These are phyloP conservation scores for Mesembryanthemum crystallinum DNA, from an alignment of 148 eudicot species.

Conservation along the genomic window DNA sequence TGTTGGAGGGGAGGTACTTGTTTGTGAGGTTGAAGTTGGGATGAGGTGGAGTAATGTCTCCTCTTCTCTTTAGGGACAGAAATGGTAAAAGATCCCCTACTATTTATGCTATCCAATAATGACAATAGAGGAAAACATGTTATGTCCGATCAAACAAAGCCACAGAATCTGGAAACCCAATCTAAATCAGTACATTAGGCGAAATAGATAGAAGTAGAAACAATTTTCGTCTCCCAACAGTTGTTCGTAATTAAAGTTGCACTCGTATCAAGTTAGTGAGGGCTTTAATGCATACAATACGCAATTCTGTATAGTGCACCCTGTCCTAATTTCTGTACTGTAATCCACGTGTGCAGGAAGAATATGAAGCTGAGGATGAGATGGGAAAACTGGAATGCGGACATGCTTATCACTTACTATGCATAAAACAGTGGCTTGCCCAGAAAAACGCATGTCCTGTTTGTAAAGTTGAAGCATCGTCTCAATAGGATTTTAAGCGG, in stretches of 20 bases:
- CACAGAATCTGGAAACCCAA: not conserved
- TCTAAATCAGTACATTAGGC: not conserved
- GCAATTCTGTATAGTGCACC: not conserved
- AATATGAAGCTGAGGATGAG: constrained; percentile 56
- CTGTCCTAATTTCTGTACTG: not conserved
- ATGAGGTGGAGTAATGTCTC: not conserved
- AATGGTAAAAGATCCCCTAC: not conserved
- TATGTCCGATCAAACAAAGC: not conserved
- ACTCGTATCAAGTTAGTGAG: not conserved
- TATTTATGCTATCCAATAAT: too few species aligned
- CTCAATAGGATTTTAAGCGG: constrained; percentile 22
- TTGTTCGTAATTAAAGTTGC: not conserved
- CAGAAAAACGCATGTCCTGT: constrained; percentile 64
- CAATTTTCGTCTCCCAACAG: not conserved
- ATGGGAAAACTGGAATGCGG: constrained; percentile 63
- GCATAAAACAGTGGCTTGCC: constrained; percentile 72
- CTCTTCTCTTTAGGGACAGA: not conserved
- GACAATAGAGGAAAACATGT: too few species aligned
- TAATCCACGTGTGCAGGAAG: constrained; percentile 46
- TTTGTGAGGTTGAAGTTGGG: not conserved
- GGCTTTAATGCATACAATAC: not conserved
- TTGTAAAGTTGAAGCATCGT: constrained; percentile 56
- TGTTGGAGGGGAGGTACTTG: not conserved
- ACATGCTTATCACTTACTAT: constrained; percentile 56
- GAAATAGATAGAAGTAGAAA: not conserved